A percentile compares a stretch with the other conserved stretches of the same genome.
These are phyloP conservation scores for Pichia sp. DNA, from an alignment of 1,139 yeast genomes.

Conservation along the genomic window DNA sequence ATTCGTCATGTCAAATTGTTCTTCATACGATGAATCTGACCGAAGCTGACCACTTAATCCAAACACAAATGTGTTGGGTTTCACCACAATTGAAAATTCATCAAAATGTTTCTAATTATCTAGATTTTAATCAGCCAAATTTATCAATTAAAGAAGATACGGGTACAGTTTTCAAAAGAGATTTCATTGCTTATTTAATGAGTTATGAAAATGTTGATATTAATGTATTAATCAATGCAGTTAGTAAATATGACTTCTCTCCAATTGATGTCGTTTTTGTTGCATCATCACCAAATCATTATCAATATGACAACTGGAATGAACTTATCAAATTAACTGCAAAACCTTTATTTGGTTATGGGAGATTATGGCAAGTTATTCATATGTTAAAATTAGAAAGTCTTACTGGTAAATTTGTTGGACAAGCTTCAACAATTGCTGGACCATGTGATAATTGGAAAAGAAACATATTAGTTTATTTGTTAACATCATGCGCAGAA, in stretches of 20 bases:
- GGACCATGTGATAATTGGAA: conserved; percentile 39
- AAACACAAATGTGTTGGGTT: conserved; percentile 63
- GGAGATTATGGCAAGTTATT: conserved; percentile 41
- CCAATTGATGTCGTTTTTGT: conserved; percentile 46
- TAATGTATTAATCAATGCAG: conserved; percentile 26
- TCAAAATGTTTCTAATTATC: not conserved
- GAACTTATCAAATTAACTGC: conserved; percentile 4
- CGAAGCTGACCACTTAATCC: conserved; percentile 44
- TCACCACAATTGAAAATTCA: conserved; percentile 38
- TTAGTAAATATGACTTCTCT: conserved; percentile 39
- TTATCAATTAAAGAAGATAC: conserved; percentile 14
- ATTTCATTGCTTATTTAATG: conserved; percentile 38
- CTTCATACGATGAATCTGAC: conserved; percentile 58
- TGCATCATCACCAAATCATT: conserved; percentile 49
- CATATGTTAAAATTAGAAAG: conserved; percentile 29
- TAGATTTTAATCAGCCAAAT: conserved; percentile 7
- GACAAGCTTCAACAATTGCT: conserved; percentile 59
- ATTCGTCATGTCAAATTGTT: conserved; percentile 41
- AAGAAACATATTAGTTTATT: conserved; percentile 48
- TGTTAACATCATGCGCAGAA: conserved; percentile 38
- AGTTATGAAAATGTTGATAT: conserved; percentile 35
- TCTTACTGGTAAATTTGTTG: conserved; percentile 34
- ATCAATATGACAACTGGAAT: conserved; percentile 11
- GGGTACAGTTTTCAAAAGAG: conserved; percentile 33
- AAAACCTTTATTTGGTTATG: conserved; percentile 41